Percentiles rank a stretch among this genome's conserved stretches.
These are phyloP conservation scores for Alternaria arborescens DNA, from an alignment of 2,329 filamentous ascomycete genomes.

Conservation along the genomic window DNA sequence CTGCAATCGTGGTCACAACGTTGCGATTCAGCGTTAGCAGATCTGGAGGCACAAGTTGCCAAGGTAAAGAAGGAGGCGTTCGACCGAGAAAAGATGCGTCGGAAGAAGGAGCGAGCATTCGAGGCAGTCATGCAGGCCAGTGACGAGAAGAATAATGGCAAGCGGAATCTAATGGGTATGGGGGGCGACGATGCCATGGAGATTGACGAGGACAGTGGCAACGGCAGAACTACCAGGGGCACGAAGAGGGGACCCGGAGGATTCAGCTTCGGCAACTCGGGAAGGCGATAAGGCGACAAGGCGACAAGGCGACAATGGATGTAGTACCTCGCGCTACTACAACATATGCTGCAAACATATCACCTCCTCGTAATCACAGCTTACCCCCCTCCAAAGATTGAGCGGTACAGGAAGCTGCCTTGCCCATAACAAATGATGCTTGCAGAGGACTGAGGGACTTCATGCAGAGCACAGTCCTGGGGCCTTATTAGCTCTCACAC, in stretches of 20 bases:
- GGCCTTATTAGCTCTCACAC: not conserved
- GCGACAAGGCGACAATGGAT: conserved; percentile 26
- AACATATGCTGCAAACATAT: not conserved
- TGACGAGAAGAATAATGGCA: conserved; percentile 42
- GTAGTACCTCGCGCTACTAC: not conserved
- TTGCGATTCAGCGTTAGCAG: conserved; percentile 75
- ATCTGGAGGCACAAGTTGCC: conserved; percentile 78
- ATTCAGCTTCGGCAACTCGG: conserved; percentile 38
- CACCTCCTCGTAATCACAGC: not conserved
- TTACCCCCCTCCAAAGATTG: not conserved
- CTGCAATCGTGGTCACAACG: conserved; percentile 80
- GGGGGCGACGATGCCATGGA: conserved; percentile 49
- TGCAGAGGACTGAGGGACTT: not conserved
- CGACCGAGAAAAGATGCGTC: conserved; percentile 53
- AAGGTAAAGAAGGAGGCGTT: conserved; percentile 64
- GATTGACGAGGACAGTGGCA: conserved; percentile 47
- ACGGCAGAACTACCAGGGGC: conserved; percentile 35
- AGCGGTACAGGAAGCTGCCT: not conserved
- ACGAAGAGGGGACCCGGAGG: conserved; percentile 41
- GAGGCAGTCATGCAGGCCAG: conserved; percentile 36
- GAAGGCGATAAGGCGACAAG: conserved; percentile 41
- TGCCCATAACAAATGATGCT: no score
- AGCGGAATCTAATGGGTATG: conserved; percentile 29
- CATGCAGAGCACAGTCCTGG: not conserved
- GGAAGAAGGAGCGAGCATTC: conserved; percentile 53